Conservation (phyloP, 1,284 basidiomycete species). For the Farysia itapuensis region DNA sequence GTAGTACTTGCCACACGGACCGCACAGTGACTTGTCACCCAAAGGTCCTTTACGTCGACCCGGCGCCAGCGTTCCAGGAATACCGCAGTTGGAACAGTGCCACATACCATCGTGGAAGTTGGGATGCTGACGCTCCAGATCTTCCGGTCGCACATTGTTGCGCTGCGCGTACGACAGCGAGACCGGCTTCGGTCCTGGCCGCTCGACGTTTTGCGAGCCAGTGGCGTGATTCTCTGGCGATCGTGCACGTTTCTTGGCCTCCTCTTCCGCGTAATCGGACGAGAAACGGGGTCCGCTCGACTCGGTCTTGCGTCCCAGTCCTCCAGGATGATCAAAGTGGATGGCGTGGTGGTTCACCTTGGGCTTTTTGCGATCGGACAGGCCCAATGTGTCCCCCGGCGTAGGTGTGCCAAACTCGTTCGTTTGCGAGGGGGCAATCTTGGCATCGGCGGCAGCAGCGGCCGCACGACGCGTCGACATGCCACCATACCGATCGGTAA, state of each 20-base stretch:
- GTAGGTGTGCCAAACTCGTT: slow-evolving; percentile 42
- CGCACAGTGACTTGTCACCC: slow-evolving; percentile 87
- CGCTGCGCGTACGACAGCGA: slow-evolving; percentile 31
- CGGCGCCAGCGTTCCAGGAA: slow-evolving; percentile 48
- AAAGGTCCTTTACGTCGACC: slow-evolving; percentile 72
- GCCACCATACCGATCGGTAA: slow-evolving; percentile 31
- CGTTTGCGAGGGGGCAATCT: slow-evolving; percentile 37
- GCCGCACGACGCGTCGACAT: slow-evolving; percentile 46
- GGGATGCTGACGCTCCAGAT: slow-evolving; percentile 53
- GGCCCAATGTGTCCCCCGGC: slow-evolving; percentile 32
- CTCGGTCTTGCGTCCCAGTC: slow-evolving; percentile 45
- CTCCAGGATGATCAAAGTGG: slow-evolving; percentile 54
- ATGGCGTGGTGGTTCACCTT: slow-evolving; percentile 47
- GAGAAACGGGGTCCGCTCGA: slow-evolving; percentile 40
- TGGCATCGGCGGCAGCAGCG: slow-evolving; percentile 50
- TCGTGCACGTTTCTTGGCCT: slow-evolving; percentile 31
- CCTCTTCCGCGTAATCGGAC: slow-evolving; percentile 33
- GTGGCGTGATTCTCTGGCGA: slow-evolving; percentile 38
- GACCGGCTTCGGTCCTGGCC: slow-evolving; percentile 29
- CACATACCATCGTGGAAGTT: slow-evolving; percentile 56
- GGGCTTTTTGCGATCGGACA: slow-evolving; percentile 37
- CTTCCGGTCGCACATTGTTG: slow-evolving; percentile 50
- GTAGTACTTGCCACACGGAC: slow-evolving; percentile 75
- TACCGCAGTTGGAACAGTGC: slow-evolving; percentile 59
- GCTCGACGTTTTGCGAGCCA: slow-evolving; percentile 17